These are phyloP conservation scores for Leishmania mexicana DNA, from an alignment of 208 protist species.

Conservation along the genomic window DNA sequence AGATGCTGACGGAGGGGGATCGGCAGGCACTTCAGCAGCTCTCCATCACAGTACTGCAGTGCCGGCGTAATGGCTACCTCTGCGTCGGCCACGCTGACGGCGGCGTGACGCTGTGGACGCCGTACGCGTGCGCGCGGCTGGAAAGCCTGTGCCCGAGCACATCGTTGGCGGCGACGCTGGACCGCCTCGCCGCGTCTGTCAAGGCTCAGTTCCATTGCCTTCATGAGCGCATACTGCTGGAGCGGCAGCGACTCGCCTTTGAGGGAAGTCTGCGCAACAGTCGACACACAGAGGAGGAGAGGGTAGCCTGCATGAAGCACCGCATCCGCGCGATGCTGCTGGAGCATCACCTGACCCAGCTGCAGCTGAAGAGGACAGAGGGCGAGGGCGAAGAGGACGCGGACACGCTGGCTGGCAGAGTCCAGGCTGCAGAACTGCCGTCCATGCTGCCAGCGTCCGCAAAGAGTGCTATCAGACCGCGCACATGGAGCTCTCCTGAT, in stretches of 20 bases:
- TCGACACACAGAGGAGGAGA: conserved; percentile 29
- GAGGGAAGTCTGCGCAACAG: conserved; percentile 14
- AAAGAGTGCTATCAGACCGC: not conserved
- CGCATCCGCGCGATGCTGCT: conserved; percentile 46
- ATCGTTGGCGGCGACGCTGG: conserved; percentile 44
- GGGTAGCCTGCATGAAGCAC: conserved; percentile 32
- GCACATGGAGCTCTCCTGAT: not conserved
- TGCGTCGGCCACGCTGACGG: conserved; percentile 71
- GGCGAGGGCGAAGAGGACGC: not conserved
- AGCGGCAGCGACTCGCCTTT: conserved; percentile 50
- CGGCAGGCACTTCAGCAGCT: conserved; percentile 35
- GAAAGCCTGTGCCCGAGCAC: conserved; percentile 65
- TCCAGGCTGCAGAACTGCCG: not conserved
- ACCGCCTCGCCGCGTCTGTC: conserved; percentile 39
- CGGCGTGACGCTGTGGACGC: conserved; percentile 70
- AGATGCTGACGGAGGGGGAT: conserved; percentile 40
- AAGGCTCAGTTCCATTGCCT: conserved; percentile 51
- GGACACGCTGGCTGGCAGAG: not conserved
- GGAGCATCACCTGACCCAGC: conserved; percentile 36
- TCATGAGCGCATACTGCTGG: conserved; percentile 31
- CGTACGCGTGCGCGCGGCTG: conserved; percentile 62
- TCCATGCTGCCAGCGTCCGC: not conserved
- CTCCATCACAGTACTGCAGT: conserved; percentile 51
- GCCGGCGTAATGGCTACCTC: conserved; percentile 68
- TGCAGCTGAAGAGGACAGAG: conserved; percentile 11